phyloP scores from a whole-genome alignment of 2,329 filamentous ascomycete species.

The Ilyonectria sp. region DNA sequence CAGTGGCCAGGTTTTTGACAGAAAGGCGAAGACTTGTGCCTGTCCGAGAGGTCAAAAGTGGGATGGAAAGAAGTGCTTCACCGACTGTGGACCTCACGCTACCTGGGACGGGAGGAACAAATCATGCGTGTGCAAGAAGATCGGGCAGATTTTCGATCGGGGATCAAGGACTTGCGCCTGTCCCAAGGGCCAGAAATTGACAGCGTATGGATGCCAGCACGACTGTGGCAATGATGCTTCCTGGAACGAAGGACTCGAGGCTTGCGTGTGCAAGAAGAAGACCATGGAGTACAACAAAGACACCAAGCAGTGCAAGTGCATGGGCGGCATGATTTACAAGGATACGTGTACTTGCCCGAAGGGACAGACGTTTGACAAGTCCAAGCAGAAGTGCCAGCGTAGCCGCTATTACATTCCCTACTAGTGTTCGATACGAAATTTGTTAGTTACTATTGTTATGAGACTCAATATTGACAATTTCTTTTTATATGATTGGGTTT shows the following conservation, averaged over 20 bases:
- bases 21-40: background rate
- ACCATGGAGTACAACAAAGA: background rate
- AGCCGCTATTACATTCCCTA: background rate
- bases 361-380: background rate
- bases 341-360: background rate
- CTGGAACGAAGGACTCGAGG: background rate
- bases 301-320: constrained; percentile 1
- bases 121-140: constrained; percentile 16
- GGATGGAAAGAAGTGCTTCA: constrained; percentile 16
- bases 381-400: background rate
- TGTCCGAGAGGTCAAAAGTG: background rate
- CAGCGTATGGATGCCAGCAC: background rate
- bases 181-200: background rate
- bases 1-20: background rate
- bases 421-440: background rate
- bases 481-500: too few species aligned
- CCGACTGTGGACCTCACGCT: constrained; percentile 11
- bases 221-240: background rate
- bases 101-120: constrained; percentile 5
- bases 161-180: background rate
- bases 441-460: background rate
- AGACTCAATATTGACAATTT: background rate
- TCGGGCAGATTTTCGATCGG: background rate
- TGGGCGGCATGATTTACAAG: constrained; percentile 5
- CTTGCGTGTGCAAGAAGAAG: background rate